These are phyloP conservation scores for Arbutus unedo DNA, from an alignment of 148 eudicot genomes.

Conservation along the genomic window DNA sequence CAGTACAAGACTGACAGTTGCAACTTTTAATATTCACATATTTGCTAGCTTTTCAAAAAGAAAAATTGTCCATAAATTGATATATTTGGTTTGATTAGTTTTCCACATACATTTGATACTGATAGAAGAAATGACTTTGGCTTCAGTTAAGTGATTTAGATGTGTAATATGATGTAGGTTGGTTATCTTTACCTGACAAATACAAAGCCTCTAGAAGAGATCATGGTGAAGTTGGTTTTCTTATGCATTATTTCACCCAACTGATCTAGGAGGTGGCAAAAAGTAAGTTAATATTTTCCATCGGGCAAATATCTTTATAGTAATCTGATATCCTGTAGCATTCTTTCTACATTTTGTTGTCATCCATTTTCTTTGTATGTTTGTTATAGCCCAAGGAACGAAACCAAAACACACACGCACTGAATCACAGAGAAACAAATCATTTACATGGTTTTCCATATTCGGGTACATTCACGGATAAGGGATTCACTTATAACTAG, in stretches of 20 bases:
- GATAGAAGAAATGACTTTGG: slow-evolving; percentile 3
- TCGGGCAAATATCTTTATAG: not conserved
- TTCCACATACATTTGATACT: not conserved
- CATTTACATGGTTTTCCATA: too few species aligned
- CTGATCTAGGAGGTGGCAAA: slow-evolving; percentile 34
- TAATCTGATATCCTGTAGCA: not conserved
- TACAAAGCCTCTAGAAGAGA: slow-evolving; percentile 62
- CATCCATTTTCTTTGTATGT: not conserved
- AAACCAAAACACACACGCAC: too few species aligned
- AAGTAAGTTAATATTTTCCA: slow-evolving; percentile 24
- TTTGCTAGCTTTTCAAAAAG: too few species aligned
- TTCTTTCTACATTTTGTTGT: not conserved
- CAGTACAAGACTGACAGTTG: too few species aligned
- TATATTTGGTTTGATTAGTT: too few species aligned
- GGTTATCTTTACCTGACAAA: slow-evolving; percentile 90
- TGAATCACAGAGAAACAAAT: too few species aligned
- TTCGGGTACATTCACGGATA: too few species aligned
- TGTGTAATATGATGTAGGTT: slow-evolving; percentile 52
- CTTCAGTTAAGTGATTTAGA: not conserved
- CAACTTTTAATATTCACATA: too few species aligned
- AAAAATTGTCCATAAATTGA: too few species aligned
- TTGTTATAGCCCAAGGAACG: too few species aligned
- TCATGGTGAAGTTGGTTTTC: slow-evolving; percentile 83
- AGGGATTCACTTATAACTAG: too few species aligned
- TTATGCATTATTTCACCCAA: slow-evolving; percentile 51